These are phyloP conservation scores for Suhomyces atakaporum DNA, from an alignment of 1,139 yeast genomes.

Conservation along the genomic window DNA sequence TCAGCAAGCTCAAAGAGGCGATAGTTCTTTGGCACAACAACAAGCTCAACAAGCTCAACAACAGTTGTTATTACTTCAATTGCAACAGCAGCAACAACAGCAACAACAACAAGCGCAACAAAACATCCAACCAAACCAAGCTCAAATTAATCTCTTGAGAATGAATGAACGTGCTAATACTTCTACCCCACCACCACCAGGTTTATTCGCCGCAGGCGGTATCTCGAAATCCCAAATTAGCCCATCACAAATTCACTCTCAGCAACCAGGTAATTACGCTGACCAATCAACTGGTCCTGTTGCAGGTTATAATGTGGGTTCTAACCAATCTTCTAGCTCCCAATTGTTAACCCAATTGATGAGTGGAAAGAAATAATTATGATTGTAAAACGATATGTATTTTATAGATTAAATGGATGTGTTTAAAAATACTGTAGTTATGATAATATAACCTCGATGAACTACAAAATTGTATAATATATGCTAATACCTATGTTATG, in stretches of 20 bases:
- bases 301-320: conserved; percentile 13
- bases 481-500: neutral
- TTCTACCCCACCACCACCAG: conserved; percentile 50
- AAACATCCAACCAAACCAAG: conserved; percentile 17
- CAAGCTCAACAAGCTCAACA: conserved; percentile 23
- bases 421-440: conserved; percentile 1
- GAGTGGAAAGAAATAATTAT: conserved; percentile 58
- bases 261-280: conserved; percentile 13
- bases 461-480: no score
- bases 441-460: no score
- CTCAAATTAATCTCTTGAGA: conserved; percentile 34
- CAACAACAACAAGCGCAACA: conserved; percentile 18
- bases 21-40: conserved; percentile 18
- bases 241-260: conserved; percentile 17
- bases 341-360: conserved; percentile 70
- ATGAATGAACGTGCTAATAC: conserved; percentile 36
- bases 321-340: conserved; percentile 50
- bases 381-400: conserved; percentile 2
- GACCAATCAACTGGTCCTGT: conserved; percentile 17
- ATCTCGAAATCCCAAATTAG: conserved; percentile 16
- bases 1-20: conserved; percentile 22
- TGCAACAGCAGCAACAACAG: conserved; percentile 18
- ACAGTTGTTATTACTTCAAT: conserved; percentile 18
- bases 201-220: conserved; percentile 33
- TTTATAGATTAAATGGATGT: conserved; percentile 5